These are phyloP conservation scores for Penicillium argentinense DNA, from an alignment of 495 filamentous ascomycete genomes.

Conservation along the genomic window DNA sequence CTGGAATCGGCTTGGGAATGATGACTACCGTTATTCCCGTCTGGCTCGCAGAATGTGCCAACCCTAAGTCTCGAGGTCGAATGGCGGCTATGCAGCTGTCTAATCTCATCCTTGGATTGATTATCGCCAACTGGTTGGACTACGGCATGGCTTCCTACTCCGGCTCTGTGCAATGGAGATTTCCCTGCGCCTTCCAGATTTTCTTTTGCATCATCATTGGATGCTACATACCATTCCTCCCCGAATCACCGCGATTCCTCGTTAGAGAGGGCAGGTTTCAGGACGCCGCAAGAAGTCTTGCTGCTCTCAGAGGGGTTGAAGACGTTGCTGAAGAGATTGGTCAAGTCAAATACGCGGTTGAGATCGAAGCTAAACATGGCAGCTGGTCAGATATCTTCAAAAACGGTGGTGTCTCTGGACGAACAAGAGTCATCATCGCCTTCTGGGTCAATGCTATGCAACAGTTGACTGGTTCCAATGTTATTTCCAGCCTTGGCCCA, in stretches of 20 bases:
- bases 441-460: constrained; percentile 20
- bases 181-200: neutral
- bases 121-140: neutral
- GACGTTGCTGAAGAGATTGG: neutral
- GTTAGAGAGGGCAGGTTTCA: neutral
- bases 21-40: constrained; percentile 40
- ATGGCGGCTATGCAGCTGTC: neutral
- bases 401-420: constrained; percentile 18
- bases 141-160: neutral
- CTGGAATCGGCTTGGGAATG: constrained; percentile 41
- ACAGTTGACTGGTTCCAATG: constrained; percentile 19
- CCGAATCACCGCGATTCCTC: constrained; percentile 2
- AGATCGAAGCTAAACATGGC: too few relatives aligned
- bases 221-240: neutral
- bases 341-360: too few relatives aligned
- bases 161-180: neutral
- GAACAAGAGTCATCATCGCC: constrained; percentile 13
- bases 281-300: neutral
- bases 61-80: constrained; percentile 29
- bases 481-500: constrained; percentile 20
- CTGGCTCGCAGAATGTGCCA: constrained; percentile 45
- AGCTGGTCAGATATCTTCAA: constrained; percentile 20
- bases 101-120: neutral
- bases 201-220: neutral
- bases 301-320: neutral